Percentiles rank a stretch among this genome's conserved stretches.
These are phyloP conservation scores for Fusarium tricinctum DNA, from an alignment of 2,329 filamentous ascomycete species.

Conservation along the genomic window DNA sequence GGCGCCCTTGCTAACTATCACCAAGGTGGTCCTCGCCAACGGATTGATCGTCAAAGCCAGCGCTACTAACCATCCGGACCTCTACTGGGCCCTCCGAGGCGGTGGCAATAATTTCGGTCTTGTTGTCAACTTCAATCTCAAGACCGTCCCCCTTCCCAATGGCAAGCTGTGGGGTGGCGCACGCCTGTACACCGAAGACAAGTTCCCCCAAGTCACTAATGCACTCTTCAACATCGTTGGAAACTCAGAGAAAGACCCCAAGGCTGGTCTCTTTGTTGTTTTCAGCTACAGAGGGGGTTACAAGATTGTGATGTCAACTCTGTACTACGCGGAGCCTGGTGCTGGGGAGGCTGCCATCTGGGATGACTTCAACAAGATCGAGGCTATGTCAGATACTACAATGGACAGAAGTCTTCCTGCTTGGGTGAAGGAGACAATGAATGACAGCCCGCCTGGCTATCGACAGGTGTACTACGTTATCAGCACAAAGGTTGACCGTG, in stretches of 20 bases:
- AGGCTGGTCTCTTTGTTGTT: constrained; percentile 21
- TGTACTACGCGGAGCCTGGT: constrained; percentile 57
- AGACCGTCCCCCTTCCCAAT: constrained; percentile 14
- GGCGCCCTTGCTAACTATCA: background rate
- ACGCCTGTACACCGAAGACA: constrained; percentile 50
- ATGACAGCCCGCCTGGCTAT: constrained; percentile 11
- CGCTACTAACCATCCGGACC: constrained; percentile 52
- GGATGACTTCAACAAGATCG: constrained; percentile 53
- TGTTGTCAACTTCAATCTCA: constrained; percentile 34
- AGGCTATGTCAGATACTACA: constrained; percentile 27
- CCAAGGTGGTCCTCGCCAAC: constrained; percentile 30
- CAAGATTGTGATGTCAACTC: constrained; percentile 39
- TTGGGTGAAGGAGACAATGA: constrained; percentile 15
- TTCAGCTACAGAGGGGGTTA: constrained; percentile 2
- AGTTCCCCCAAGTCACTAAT: constrained; percentile 50
- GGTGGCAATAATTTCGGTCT: constrained; percentile 54
- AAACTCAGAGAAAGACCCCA: constrained; percentile 23
- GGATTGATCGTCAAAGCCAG: constrained; percentile 22
- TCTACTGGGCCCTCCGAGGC: constrained; percentile 59
- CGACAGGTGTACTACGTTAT: constrained; percentile 29
- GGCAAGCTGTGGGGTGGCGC: constrained; percentile 46
- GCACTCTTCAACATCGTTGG: constrained; percentile 50
- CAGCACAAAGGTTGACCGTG: constrained; percentile 22
- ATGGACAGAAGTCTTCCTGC: background rate
- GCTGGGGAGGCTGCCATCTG: constrained; percentile 54